These are phyloP conservation scores for Themeda triandra DNA, from an alignment of 176 grass and related monocot species.

Conservation along the genomic window DNA sequence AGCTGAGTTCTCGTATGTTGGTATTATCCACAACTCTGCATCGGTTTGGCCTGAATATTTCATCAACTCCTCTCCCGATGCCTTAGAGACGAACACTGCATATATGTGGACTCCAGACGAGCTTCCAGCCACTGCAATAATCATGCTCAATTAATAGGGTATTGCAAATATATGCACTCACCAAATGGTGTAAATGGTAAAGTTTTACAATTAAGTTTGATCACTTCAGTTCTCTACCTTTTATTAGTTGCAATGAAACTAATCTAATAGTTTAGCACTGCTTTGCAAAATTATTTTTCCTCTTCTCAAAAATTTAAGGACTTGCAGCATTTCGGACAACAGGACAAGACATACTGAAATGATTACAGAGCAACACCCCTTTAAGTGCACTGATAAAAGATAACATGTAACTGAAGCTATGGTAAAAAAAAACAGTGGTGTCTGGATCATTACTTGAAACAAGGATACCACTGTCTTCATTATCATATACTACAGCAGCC, in stretches of 20 bases:
- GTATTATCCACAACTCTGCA: constrained; percentile 66
- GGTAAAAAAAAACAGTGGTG: background rate
- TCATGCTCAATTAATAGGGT: constrained; percentile 19
- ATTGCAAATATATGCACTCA: constrained; percentile 6
- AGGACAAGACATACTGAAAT: constrained; percentile 1
- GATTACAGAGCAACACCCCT: background rate
- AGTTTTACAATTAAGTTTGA: background rate
- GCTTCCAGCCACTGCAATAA: constrained; percentile 86
- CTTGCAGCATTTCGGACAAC: constrained; percentile 8
- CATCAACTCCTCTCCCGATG: constrained; percentile 59
- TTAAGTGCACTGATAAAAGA: background rate
- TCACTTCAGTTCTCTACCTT: background rate
- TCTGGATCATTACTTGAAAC: constrained; percentile 70
- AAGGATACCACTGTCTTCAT: constrained; percentile 48
- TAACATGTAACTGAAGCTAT: background rate
- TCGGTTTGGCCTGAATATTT: constrained; percentile 58
- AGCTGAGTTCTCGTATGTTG: constrained; percentile 53
- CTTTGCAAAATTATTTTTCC: background rate
- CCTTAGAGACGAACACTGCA: constrained; percentile 71
- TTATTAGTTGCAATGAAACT: background rate
- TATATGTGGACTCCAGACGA: constrained; percentile 63
- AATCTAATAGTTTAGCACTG: background rate
- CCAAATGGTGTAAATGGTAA: background rate
- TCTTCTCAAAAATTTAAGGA: background rate
- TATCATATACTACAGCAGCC: constrained; percentile 73